Evolutionary conservation across 306 rosid genomes (phyloP), one percentile per base, ranked within the genome.

Genomic region (Heteromeles arbutifolia): DNA sequence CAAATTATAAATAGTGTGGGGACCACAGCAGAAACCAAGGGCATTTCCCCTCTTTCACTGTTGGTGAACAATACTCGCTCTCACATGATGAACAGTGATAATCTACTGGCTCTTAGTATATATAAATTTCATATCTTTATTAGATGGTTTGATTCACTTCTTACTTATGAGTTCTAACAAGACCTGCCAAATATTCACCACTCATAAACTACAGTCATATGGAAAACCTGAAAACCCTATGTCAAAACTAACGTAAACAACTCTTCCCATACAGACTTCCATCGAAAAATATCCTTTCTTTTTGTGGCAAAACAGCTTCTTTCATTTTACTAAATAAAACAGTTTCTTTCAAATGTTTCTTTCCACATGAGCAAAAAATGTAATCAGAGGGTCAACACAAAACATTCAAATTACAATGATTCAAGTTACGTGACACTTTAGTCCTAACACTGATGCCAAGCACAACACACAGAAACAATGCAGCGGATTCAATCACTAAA

Each of bases 101-200:
- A n/a, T n/a, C n/a, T n/a, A n/a, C n/a, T n/a, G n/a, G n/a, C n/a
- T n/a, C n/a, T n/a, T n/a, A n/a, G n/a, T n/a, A n/a, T n/a, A n/a
- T n/a, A n/a, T n/a, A n/a, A n/a, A 29, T 31, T 31, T 31, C 5
- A 31, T 31, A 31, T 4, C 32, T 31, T 31, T 31, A 31, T 31
- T 31, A 31, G 31, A 4, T 31, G 32, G 32, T 31, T 31, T 31
- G 32, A 32, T 32, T 32, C 34, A 32, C 34, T 32, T 32, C 34
- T 32, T 32, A 1, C 6, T 32, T 32, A 4, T 5, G 5, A 29
- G 31, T 29, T 29, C 34, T 32, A 32, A 72, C 69, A 78, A 59
- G 61, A 77, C 74, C 81, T 72, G 72, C 32, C 56, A 67, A 54
- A 56, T 11, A 74, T 26, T 69, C 45, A 59, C 67, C 32, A 75